These are phyloP conservation scores for Ascochyta koolunga DNA, from an alignment of 2,329 filamentous ascomycete genomes.

Conservation along the genomic window DNA sequence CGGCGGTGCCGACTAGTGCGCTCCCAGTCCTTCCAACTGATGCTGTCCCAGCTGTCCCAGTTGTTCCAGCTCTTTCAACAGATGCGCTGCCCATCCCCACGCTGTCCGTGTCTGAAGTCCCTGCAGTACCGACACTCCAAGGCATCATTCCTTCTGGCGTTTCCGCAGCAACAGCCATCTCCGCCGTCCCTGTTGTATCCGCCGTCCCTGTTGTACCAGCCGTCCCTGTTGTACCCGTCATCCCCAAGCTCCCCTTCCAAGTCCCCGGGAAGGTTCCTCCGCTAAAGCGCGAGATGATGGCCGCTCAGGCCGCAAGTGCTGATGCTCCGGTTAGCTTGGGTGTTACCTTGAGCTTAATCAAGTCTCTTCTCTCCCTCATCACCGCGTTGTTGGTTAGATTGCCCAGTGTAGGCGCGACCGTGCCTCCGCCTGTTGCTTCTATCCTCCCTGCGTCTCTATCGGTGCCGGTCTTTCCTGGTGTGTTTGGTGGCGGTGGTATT, in stretches of 20 bases:
- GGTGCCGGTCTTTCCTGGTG: not conserved
- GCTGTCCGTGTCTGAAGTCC: too few species aligned
- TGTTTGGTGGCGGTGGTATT: not conserved
- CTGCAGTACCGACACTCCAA: too few species aligned
- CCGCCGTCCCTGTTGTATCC: not conserved
- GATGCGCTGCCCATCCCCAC: too few species aligned
- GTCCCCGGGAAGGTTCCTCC: not conserved
- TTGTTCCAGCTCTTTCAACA: too few species aligned
- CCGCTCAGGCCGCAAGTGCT: not conserved
- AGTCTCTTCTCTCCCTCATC: not conserved
- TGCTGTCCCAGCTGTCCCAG: not conserved
- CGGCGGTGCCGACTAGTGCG: not conserved
- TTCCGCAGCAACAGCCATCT: not conserved
- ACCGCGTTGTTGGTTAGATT: not conserved
- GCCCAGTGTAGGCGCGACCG: not conserved
- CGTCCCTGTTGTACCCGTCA: not conserved
- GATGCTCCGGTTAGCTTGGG: not conserved
- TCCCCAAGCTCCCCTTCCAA: slow-evolving; percentile 4
- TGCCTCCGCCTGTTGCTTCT: not conserved
- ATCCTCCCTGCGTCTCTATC: not conserved
- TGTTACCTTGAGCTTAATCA: not conserved
- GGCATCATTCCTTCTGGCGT: not conserved
- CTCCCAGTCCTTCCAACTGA: not conserved
- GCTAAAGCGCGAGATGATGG: slow-evolving; percentile 2
- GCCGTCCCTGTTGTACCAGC: not conserved